Percentiles rank a stretch among this genome's conserved stretches.
Evolutionary conservation across 495 filamentous ascomycete species (phyloP).

Genomic region (Hyaloscypha bicolor): DNA sequence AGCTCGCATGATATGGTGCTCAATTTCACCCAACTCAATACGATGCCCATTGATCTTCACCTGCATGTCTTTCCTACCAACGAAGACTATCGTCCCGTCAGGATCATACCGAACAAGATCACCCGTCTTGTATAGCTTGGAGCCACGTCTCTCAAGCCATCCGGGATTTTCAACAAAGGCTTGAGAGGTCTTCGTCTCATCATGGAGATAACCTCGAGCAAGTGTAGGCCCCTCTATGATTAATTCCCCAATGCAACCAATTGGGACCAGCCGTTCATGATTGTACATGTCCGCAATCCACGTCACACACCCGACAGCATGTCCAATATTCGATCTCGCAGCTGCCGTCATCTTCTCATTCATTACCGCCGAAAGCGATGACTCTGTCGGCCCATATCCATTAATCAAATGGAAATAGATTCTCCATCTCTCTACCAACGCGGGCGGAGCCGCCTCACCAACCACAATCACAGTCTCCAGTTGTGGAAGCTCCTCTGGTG

Average conservation of each 20-base stretch:
- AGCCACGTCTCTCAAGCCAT: conserved; percentile 40
- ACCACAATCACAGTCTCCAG: conserved; percentile 49
- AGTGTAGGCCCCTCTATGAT: conserved; percentile 62
- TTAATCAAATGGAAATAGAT: conserved; percentile 51
- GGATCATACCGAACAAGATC: conserved; percentile 25
- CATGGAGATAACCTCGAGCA: conserved; percentile 50
- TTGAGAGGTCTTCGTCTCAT: conserved; percentile 6
- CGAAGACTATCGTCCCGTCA: conserved; percentile 46
- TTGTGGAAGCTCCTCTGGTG: conserved; percentile 45
- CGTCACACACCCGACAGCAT: conserved; percentile 42
- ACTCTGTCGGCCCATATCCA: conserved; percentile 57
- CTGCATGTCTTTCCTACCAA: conserved; percentile 36
- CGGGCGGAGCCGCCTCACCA: conserved; percentile 57
- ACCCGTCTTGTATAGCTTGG: conserved; percentile 60
- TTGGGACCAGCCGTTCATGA: conserved; percentile 52
- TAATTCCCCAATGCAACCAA: conserved; percentile 63
- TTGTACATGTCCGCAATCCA: conserved; percentile 63
- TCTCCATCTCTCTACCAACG: conserved; percentile 58
- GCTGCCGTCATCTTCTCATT: too few species aligned
- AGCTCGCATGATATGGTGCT: conserved; percentile 43
- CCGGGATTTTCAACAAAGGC: conserved; percentile 34
- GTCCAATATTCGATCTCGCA: conserved; percentile 33
- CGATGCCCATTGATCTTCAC: conserved; percentile 36
- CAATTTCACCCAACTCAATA: conserved; percentile 37
- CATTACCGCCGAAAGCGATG: too few species aligned